Conservation (phyloP, 768 basidiomycete genomes). For the Amylocystis lapponica region DNA sequence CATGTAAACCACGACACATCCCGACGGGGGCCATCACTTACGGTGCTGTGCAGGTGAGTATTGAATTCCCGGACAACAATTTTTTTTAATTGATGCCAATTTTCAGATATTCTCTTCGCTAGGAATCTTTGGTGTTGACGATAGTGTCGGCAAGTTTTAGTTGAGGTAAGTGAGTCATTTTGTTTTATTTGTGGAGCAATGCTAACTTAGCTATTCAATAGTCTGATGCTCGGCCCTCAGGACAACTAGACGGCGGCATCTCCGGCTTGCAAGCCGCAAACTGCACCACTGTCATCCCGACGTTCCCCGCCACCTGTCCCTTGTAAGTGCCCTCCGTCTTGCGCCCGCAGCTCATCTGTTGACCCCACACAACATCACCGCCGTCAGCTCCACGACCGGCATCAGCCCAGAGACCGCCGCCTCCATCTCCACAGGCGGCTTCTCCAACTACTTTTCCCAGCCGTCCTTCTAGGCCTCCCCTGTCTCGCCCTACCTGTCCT, state of each 20-base stretch:
- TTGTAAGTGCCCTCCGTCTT: constrained; percentile 15
- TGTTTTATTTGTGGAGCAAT: too few relatives aligned
- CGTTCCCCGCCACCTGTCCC: constrained; percentile 32
- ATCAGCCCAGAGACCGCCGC: constrained; percentile 24
- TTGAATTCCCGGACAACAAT: too few relatives aligned
- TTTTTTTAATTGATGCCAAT: too few relatives aligned
- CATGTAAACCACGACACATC: too few relatives aligned
- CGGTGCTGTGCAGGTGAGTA: too few relatives aligned
- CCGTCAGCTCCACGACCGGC: constrained; percentile 28
- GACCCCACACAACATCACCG: constrained; percentile 18
- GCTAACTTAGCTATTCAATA: too few relatives aligned
- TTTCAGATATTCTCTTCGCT: too few relatives aligned
- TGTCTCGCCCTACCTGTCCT: constrained; percentile 23
- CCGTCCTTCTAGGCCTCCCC: constrained; percentile 30
- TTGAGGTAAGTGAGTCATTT: too few relatives aligned
- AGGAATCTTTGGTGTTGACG: too few relatives aligned
- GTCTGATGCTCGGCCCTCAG: too few relatives aligned
- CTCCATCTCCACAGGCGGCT: constrained; percentile 34
- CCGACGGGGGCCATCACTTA: too few relatives aligned
- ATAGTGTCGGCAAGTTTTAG: too few relatives aligned
- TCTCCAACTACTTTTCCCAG: constrained; percentile 34
- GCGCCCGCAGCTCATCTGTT: background rate
- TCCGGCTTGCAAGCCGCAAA: constrained; percentile 31
- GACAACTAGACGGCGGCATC: constrained; percentile 31
- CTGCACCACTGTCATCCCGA: constrained; percentile 28